A percentile compares a stretch with the other conserved stretches of the same genome.
Evolutionary conservation across 768 basidiomycete species (phyloP).

Genomic region (Mycena leptocephala): DNA sequence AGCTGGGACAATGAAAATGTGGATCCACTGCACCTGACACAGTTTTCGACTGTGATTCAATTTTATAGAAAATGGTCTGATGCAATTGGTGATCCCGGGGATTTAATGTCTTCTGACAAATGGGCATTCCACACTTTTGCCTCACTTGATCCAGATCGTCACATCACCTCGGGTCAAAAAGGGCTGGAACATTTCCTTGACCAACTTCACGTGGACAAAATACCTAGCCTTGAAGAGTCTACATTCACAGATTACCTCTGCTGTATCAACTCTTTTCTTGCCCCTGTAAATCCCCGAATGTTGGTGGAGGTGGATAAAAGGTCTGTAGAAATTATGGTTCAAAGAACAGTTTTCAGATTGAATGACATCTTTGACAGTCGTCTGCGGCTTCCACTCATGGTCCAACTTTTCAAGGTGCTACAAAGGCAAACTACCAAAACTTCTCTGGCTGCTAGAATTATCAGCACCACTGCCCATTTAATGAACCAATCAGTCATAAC

Average conservation of each 20-base stretch:
- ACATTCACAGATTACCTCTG: constrained; percentile 4
- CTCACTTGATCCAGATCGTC: neutral
- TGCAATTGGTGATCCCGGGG: neutral
- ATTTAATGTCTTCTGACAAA: neutral
- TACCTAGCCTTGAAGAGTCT: neutral
- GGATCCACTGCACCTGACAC: no score
- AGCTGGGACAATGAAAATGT: no score
- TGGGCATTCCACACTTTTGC: constrained; percentile 8
- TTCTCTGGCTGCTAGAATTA: neutral
- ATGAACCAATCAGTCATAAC: neutral
- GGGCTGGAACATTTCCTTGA: neutral
- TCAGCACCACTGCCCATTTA: neutral
- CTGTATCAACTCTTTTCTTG: neutral
- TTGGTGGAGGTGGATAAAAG: constrained; percentile 1
- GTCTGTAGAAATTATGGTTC: neutral
- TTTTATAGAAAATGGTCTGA: neutral
- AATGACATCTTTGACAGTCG: neutral
- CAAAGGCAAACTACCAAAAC: neutral
- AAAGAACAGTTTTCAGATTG: neutral
- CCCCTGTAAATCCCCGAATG: neutral
- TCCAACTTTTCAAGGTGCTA: neutral
- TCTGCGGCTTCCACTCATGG: neutral
- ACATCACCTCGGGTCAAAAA: no score
- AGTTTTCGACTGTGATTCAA: no score
- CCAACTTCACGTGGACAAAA: neutral